phyloP scores from a whole-genome alignment of 495 filamentous ascomycete species.

The Hypoxylon crocopeplum region DNA sequence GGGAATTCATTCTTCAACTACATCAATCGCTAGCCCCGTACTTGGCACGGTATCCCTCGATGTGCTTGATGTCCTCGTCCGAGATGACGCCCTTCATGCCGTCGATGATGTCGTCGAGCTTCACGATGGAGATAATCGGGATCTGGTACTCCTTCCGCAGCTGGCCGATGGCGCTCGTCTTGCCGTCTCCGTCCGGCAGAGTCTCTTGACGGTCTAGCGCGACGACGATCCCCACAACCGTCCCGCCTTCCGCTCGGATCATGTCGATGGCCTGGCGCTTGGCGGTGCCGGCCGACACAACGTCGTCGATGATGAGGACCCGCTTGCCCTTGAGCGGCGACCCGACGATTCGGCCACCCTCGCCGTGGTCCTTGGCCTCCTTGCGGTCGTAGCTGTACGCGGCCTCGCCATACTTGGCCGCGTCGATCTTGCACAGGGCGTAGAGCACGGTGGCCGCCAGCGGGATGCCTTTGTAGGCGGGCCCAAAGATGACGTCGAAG shows the following conservation, averaged over 20 bases:
- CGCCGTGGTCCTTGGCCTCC: conserved; percentile 92
- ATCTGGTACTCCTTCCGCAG: conserved; percentile 72
- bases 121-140: conserved; percentile 63
- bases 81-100: conserved; percentile 59
- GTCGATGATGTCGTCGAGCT: conserved; percentile 81
- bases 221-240: conserved; percentile 82
- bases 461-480: conserved; percentile 95
- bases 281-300: conserved; percentile 93
- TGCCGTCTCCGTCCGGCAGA: conserved; percentile 61
- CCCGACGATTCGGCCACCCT: conserved; percentile 90
- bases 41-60: conserved; percentile 80
- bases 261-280: conserved; percentile 89
- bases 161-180: conserved; percentile 75
- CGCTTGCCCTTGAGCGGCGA: conserved; percentile 81
- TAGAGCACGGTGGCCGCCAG: conserved; percentile 76
- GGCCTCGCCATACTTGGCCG: conserved; percentile 58
- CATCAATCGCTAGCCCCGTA: conserved; percentile 68
- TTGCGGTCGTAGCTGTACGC: conserved; percentile 94
- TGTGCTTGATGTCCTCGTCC: conserved; percentile 68
- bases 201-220: conserved; percentile 89
- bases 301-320: conserved; percentile 92
- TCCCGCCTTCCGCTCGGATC: conserved; percentile 80
- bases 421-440: conserved; percentile 70
- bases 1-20: background rate
- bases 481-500: conserved; percentile 80